phyloP scores from a whole-genome alignment of 2,329 filamentous ascomycete species.

The Trichoderma oligosporum region DNA sequence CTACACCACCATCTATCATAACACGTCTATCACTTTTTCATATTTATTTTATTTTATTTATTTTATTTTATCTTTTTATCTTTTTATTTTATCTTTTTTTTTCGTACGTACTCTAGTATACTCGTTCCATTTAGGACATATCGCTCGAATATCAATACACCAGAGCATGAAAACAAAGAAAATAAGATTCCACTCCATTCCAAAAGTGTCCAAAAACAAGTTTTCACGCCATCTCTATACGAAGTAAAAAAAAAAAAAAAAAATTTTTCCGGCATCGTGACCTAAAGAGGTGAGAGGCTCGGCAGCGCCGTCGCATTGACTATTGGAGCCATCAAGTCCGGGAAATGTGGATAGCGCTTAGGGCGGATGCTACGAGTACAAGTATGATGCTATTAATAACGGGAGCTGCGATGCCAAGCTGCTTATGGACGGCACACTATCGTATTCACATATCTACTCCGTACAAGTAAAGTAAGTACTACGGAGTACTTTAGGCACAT shows the following conservation, averaged over 20 bases:
- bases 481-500: too few species aligned
- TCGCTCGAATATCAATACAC: constrained; percentile 5
- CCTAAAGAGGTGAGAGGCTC: not conserved
- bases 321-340: too few species aligned
- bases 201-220: not conserved
- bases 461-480: too few species aligned
- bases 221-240: not conserved
- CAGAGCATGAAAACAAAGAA: constrained; percentile 5
- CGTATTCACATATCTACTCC: too few species aligned
- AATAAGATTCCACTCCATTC: not conserved
- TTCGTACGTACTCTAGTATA: not conserved
- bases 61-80: not conserved
- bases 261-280: constrained; percentile 3
- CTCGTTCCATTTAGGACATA: not conserved
- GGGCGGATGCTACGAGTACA: too few species aligned
- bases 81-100: not conserved
- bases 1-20: not conserved
- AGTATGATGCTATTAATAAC: constrained; percentile 17
- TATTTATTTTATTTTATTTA: not conserved
- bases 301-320: constrained; percentile 2
- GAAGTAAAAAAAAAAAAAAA: too few species aligned
- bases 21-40: not conserved
- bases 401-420: too few species aligned
- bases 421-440: too few species aligned
- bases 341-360: not conserved